Conservation (phyloP, 495 filamentous ascomycete species). For the Neurospora sp. region DNA sequence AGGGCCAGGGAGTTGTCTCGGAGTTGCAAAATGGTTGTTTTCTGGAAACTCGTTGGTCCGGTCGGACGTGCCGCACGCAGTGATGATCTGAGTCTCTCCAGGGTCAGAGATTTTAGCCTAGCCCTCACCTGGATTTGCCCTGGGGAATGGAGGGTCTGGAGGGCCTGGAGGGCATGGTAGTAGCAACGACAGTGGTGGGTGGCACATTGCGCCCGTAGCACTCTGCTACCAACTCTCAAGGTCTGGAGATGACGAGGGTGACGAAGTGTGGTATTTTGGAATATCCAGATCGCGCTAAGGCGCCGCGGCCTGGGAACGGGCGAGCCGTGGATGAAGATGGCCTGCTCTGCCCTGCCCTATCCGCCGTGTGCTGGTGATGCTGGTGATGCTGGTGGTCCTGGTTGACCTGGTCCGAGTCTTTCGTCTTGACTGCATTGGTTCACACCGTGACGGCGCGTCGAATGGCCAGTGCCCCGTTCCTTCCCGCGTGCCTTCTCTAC, state of each 20-base stretch:
- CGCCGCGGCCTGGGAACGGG: neutral
- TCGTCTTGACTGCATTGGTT: too few species aligned
- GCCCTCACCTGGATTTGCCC: neutral
- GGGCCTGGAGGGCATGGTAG: neutral
- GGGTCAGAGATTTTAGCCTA: neutral
- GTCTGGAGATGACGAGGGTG: neutral
- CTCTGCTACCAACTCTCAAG: neutral
- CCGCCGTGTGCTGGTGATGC: neutral
- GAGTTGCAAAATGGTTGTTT: neutral
- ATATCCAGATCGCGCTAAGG: neutral
- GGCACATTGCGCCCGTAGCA: neutral
- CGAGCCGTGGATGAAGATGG: neutral
- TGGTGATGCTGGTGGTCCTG: too few species aligned
- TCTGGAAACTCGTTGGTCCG: neutral
- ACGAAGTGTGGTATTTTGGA: neutral
- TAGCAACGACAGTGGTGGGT: neutral
- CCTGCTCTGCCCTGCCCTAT: neutral
- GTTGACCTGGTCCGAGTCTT: too few species aligned
- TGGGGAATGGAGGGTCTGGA: neutral
- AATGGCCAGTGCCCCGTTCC: too few species aligned
- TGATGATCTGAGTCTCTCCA: neutral
- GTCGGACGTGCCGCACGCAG: neutral
- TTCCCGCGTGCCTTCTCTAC: too few species aligned
- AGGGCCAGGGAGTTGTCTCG: neutral
- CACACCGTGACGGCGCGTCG: too few species aligned